Evolutionary conservation across 805 yeast species (phyloP).

Genomic region (Metschnikowia baotianmanensis): DNA sequence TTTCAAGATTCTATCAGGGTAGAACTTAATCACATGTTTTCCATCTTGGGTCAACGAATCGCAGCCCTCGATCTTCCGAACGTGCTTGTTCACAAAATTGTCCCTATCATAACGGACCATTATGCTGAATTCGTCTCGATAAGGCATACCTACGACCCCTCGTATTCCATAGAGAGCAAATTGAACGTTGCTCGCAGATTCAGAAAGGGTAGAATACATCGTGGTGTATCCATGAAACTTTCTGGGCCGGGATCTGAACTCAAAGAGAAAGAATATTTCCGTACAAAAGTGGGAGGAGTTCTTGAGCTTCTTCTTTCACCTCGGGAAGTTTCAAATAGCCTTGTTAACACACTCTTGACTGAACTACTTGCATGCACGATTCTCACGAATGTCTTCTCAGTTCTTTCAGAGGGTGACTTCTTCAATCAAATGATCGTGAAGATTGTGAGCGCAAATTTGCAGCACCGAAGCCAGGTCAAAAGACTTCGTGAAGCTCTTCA

Average conservation of each 20-base stretch:
- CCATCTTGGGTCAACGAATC: constrained; percentile 42
- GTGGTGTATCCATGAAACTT: constrained; percentile 45
- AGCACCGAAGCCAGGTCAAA: constrained; percentile 72
- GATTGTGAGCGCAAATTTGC: constrained; percentile 59
- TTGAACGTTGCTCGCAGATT: constrained; percentile 43
- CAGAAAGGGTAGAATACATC: constrained; percentile 55
- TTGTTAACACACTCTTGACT: constrained; percentile 49
- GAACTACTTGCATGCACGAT: constrained; percentile 59
- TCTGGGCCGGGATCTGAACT: constrained; percentile 29
- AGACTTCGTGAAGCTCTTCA: constrained; percentile 68
- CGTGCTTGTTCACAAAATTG: constrained; percentile 51
- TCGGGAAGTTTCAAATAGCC: constrained; percentile 45
- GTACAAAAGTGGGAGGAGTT: constrained; percentile 39
- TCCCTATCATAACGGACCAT: constrained; percentile 70
- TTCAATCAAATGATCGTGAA: constrained; percentile 67
- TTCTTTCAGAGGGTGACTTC: constrained; percentile 70
- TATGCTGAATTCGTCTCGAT: constrained; percentile 44
- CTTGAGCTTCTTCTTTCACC: constrained; percentile 51
- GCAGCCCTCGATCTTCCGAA: constrained; percentile 50
- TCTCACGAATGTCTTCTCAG: constrained; percentile 49
- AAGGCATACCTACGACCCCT: constrained; percentile 20
- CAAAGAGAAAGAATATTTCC: constrained; percentile 47
- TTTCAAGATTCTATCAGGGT: constrained; percentile 41
- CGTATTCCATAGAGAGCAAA: constrained; percentile 35
- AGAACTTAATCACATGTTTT: constrained; percentile 43